Conservation (phyloP, 768 basidiomycete genomes). For the Mycena vulgaris region DNA sequence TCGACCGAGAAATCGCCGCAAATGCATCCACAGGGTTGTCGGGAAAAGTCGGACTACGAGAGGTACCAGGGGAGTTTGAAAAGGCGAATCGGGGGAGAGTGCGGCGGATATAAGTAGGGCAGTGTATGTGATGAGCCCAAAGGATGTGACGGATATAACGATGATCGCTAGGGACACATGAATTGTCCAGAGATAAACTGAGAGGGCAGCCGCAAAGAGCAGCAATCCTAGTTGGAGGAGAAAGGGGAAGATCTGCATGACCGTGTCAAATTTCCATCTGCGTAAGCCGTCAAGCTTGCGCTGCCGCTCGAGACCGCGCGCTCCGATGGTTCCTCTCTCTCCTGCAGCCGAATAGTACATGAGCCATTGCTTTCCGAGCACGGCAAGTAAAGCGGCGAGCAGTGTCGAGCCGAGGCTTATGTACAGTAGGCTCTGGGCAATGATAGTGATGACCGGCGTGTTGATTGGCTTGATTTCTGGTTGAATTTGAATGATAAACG, state of each 20-base stretch:
- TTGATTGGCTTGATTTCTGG: background rate
- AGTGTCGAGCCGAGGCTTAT: background rate
- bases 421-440: background rate
- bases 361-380: background rate
- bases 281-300: background rate
- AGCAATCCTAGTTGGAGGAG: background rate
- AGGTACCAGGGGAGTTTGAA: slow-evolving; percentile 18
- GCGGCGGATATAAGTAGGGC: background rate
- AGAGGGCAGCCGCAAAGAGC: slow-evolving; percentile 5
- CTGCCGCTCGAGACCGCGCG: background rate
- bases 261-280: background rate
- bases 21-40: background rate
- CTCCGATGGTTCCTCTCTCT: background rate
- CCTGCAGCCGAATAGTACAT: background rate
- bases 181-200: slow-evolving; percentile 10
- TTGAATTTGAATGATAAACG: background rate
- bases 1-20: background rate
- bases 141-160: background rate
- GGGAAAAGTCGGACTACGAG: background rate
- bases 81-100: slow-evolving; percentile 4
- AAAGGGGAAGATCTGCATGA: background rate
- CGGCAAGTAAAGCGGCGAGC: background rate
- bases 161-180: background rate
- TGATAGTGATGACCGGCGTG: background rate
- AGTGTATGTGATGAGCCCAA: background rate